Evolutionary conservation across 2,329 filamentous ascomycete species (phyloP), one percentile per base, ranked within the genome.

Genomic region (Chaetomiaceae sp.): DNA sequence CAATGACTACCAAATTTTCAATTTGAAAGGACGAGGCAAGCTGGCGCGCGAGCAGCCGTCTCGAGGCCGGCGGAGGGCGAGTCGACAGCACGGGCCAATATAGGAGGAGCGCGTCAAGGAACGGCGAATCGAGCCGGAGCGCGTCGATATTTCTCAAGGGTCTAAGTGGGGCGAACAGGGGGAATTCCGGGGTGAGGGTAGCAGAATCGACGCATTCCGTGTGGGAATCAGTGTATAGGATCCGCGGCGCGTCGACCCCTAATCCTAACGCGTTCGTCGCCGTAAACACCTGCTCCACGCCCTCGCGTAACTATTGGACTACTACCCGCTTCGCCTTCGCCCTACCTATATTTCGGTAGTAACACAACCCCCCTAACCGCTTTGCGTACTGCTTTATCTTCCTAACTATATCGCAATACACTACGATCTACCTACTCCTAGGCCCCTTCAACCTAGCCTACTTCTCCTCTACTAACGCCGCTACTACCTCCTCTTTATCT

Each of bases 221-320:
- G n/a, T n/a, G n/a, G n/a, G n/a, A n/a, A n/a, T n/a, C n/a, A n/a
- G n/a, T n/a, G n/a, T n/a, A n/a, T n/a, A n/a, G 40, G 33, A 50
- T 42, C 12, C 8, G 14, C 23, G 42, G 33, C 9, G n/a, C n/a
- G 20, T 52, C 42, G 8, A 46, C 22, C 25, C 49, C 49, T 6
- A 46, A 20, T 4, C 42, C 49, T 15, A 52, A 46, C 11, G 34
- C 42, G 20, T 46, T 46, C 1, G 49, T 52, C 15, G 49, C 22
- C n/a, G 22, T 31, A 22, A 52, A 19, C 17, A 52, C 49, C 34
- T 38, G 42, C 42, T 22, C 15, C 29, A 1, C 25, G 6, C 22
- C 40, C 33, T 38, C 25, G 14, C 22, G 7, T 3, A 38, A 33
- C 23, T 46, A 15, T 25, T n/a, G 48, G 1, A 52, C 49, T 5